Evolutionary conservation across 768 basidiomycete genomes (phyloP), one percentile per base, ranked within the genome.

Genomic region (Tricholoma sp.): DNA sequence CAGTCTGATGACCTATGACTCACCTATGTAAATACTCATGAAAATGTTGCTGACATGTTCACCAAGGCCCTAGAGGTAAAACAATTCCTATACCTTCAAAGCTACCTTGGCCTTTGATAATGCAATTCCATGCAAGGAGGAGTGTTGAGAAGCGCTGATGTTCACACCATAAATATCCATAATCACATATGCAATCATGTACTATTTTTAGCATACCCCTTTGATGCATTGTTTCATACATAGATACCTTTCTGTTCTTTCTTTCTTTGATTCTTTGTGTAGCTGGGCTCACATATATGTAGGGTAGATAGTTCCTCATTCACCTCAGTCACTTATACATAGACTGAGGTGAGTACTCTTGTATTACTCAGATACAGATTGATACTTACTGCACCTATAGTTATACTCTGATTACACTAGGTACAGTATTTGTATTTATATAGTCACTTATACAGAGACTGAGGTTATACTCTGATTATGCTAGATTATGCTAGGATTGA

Each of bases 21-120:
- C 2, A 24, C 27, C 2, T 70, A 73, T 50, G 55, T 74, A 16
- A 54, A 58, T 21, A 72, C 73, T 0, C 41, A 56, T 2, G 60
- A 68, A 9, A 76, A 73, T 49, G 12, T 69, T 5, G 72, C 74
- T 6, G 70, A 79, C 54, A 58, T 71, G 35, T 68, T 77, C 43
- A 78, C 74, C 0, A 79, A 79, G 59, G 57, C 71, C 3, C 71
- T 76, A 8, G 47, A 64, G 5, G 24, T 21, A 12, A 35, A 35
- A 47, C 35, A 54, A 46, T 71, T 69, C 58, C 4, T 8, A 4
- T 41, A 41, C 8, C 39, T 41, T 18, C 8, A n/a, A 41, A 18
- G 18, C 16, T 41, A 18, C n/a, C 39, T 41, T 2, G 39, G 39
- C 39, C 8, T 41, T 4, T 3, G n/a, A 8, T 41, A 8, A 35